Evolutionary conservation across 371 early-diverging fungal genomes (phyloP).

Genomic region (Rhizopus microsporus): DNA sequence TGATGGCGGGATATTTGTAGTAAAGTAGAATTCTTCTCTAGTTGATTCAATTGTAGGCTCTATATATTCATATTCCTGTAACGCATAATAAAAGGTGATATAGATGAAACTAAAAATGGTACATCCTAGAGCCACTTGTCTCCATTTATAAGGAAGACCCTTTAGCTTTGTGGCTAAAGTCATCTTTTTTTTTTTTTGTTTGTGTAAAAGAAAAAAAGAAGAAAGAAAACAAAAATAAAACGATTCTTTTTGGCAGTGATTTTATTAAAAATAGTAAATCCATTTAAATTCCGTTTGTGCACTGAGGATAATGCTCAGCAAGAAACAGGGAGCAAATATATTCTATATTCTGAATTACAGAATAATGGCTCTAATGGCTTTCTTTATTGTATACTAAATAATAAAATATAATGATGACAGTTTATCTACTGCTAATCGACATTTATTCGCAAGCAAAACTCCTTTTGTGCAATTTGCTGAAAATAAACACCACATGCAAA

Average conservation of each 20-base stretch:
- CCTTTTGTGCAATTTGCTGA: too few relatives aligned
- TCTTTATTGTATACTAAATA: too few relatives aligned
- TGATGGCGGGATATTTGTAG: neutral
- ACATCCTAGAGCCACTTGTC: neutral
- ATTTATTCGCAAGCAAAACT: too few relatives aligned
- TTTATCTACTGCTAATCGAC: too few relatives aligned
- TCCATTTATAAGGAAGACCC: slow-evolving; percentile 9
- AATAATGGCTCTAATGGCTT: too few relatives aligned
- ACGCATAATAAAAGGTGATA: neutral
- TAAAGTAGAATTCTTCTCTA: neutral
- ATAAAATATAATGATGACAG: too few relatives aligned
- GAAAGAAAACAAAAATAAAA: neutral
- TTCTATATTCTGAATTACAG: too few relatives aligned
- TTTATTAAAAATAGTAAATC: too few relatives aligned
- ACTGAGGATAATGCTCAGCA: too few relatives aligned
- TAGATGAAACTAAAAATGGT: slow-evolving; percentile 1
- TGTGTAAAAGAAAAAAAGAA: neutral
- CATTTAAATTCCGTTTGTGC: too few relatives aligned
- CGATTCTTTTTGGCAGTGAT: neutral
- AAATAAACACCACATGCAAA: too few relatives aligned
- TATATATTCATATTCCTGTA: neutral
- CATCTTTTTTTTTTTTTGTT: slow-evolving; percentile 1
- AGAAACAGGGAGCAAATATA: too few relatives aligned
- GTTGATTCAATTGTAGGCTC: neutral
- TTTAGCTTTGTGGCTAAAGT: neutral